Evolutionary conservation across 129 eudicot genomes (phyloP), one percentile per base, ranked within the genome.

Genomic region (Tagetes erecta): DNA sequence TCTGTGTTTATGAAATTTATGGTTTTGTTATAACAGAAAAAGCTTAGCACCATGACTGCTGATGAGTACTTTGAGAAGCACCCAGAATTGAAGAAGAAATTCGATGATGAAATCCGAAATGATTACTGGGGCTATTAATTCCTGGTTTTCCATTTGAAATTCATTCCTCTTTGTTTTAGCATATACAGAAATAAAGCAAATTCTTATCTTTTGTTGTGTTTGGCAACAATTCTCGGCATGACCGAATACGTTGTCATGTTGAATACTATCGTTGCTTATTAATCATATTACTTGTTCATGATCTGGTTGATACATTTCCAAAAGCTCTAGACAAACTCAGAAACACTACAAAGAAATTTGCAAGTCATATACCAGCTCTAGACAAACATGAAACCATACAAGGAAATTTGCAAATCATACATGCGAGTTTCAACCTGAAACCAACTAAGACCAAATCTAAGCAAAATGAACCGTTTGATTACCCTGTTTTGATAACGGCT

Each of bases 41-140:
- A 90, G 83, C 87, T 93, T 11, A 90, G 95, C 78, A 93, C 98
- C 56, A 93, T 93, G 98, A 93, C 98, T n/a, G 97, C 98, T 7
- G 98, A 93, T 77, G 98, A 93, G 80, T 93, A 92, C 89, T 89
- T 89, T 39, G 98, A 53, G 58, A 92, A 92, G 89, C 95, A 90
- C 76, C 98, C 98, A 50, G 98, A 93, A 79, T 80, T 93, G 60
- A 93, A 80, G 85, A 75, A 93, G 96, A 93, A 90, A 81, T 93
- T 93, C 34, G 98, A 93, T 76, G 92, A 93, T 51, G 98, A 93
- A 80, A 93, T 93, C 80, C 87, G 98, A 77, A 86, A 93, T 6
- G 98, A 93, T 73, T 87, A 93, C 62, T 93, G 98, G 98, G 98
- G 96, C 7, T 93, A 90, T 39, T 93, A 83, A 86, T 80, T 51